These are phyloP conservation scores for Gigaspora rosea DNA, from an alignment of 192 early-diverging fungal species.

Conservation along the genomic window DNA sequence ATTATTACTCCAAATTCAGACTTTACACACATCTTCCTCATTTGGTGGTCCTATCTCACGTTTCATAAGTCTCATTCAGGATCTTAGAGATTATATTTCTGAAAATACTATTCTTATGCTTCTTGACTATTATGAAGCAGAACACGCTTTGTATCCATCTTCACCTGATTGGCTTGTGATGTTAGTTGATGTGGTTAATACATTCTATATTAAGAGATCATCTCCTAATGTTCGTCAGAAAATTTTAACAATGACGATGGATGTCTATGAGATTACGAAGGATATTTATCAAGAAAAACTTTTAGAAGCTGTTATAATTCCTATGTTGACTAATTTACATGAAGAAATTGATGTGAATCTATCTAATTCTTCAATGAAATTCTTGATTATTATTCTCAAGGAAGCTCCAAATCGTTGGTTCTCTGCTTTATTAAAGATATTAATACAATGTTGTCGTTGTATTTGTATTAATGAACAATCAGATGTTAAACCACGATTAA, in stretches of 20 bases:
- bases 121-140: constrained; percentile 52
- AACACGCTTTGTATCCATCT: constrained; percentile 57
- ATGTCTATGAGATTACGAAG: constrained; percentile 51
- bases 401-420: constrained; percentile 41
- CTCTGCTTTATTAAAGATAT: constrained; percentile 37
- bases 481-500: not conserved
- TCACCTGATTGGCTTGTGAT: constrained; percentile 54
- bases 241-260: constrained; percentile 45
- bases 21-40: constrained; percentile 30
- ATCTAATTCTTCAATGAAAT: constrained; percentile 37
- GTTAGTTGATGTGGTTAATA: constrained; percentile 43
- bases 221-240: constrained; percentile 38
- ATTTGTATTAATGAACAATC: constrained; percentile 34
- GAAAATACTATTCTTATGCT: constrained; percentile 47
- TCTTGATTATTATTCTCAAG: constrained; percentile 42
- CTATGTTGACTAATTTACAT: constrained; percentile 43
- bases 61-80: constrained; percentile 50
- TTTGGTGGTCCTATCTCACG: constrained; percentile 47
- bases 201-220: constrained; percentile 44
- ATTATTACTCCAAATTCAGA: constrained; percentile 37
- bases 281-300: constrained; percentile 56
- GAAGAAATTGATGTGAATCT: constrained; percentile 43
- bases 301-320: constrained; percentile 45
- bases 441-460: constrained; percentile 43
- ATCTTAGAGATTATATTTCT: constrained; percentile 44